Conservation (phyloP, 306 rosid species). For the Prunus persica region Prunus_persica_NCBIv2 NC_034012.1:971501-972000, state of each 20-base stretch:
- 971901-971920: too few relatives aligned
- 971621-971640: slow-evolving; percentile 41
- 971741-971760: background rate
- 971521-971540: background rate
- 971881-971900: too few relatives aligned
- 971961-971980: too few relatives aligned
- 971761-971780: background rate
- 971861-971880: background rate
- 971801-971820: background rate
- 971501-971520: background rate
- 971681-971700: slow-evolving; percentile 14
- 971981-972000: too few relatives aligned
- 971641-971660: slow-evolving; percentile 69
- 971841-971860: background rate
- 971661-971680: slow-evolving; percentile 69
- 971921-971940: too few relatives aligned
- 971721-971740: background rate
- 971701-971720: background rate
- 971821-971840: background rate
- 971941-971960: too few relatives aligned
- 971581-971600: slow-evolving; percentile 50
- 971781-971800: background rate
- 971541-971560: slow-evolving; percentile 20
- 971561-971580: slow-evolving; percentile 54
- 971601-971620: slow-evolving; percentile 60